These are phyloP conservation scores for Fusarium nurragi DNA, from an alignment of 2,329 filamentous ascomycete genomes.

Conservation along the genomic window DNA sequence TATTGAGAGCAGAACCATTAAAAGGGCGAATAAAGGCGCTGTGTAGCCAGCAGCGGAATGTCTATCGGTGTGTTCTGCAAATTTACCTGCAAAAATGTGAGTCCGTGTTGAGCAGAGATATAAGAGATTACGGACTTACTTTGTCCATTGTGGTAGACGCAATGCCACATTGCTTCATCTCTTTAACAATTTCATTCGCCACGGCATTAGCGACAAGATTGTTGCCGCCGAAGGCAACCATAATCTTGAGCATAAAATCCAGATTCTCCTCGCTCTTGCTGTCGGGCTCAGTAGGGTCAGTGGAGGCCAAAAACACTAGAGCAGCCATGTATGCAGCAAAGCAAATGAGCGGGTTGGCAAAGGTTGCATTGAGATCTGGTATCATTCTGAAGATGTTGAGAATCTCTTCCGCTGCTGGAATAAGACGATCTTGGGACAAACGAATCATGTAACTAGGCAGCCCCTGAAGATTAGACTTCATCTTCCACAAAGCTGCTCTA, in stretches of 20 bases:
- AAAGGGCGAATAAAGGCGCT: not conserved
- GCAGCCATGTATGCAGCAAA: slow-evolving; percentile 20
- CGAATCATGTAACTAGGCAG: slow-evolving; percentile 11
- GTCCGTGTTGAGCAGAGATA: not conserved
- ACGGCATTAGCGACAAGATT: slow-evolving; percentile 4
- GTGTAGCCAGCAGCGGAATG: slow-evolving; percentile 13
- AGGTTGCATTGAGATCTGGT: slow-evolving; percentile 1
- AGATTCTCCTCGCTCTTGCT: not conserved
- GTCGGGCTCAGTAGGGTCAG: not conserved
- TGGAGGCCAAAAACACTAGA: slow-evolving; percentile 6
- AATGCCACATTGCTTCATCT: slow-evolving; percentile 12
- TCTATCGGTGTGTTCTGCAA: not conserved
- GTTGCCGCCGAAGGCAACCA: not conserved
- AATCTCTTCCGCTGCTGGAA: slow-evolving; percentile 16
- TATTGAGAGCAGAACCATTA: not conserved
- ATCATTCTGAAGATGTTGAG: slow-evolving; percentile 19
- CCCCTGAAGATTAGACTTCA: slow-evolving; percentile 8
- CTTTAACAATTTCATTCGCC: slow-evolving; percentile 8
- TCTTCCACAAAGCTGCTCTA: slow-evolving; percentile 18
- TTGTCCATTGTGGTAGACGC: slow-evolving; percentile 1
- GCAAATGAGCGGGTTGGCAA: slow-evolving; percentile 17
- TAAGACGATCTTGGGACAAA: slow-evolving; percentile 9
- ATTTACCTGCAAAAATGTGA: not conserved
- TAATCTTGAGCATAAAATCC: slow-evolving; percentile 8
- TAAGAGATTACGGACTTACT: not conserved